Base-by-base conservation (phyloP, 805 yeast genomes). In the Zygosaccharomyces siamensis region DNA sequence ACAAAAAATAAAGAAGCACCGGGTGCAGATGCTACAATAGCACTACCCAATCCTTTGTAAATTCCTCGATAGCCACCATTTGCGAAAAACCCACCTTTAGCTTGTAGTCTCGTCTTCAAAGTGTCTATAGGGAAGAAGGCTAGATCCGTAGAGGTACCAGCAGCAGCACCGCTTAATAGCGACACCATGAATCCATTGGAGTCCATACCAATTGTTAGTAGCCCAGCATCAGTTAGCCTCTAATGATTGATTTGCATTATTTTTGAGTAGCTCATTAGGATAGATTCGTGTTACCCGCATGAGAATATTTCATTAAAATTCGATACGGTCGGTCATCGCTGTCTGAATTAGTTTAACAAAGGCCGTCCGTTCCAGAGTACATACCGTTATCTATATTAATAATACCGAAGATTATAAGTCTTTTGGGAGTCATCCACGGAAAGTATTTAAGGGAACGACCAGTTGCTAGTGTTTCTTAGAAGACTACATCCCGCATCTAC, bases 91-190 rank as follows among this genome's bases (percentile, higher is more conserved):
- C 99, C 99, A 31, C 96, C 97, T 62, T 81, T 81, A 18, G 99
- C 98, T 66, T 93, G 99, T 12, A 93, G 72, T 49, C 99, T 74
- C 0, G 99, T 93, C 69, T 93, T 93, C 48, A 93, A 59, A 1
- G 99, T 93, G 60, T 93, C 99, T 35, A 93, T 88, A 11, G 99
- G 99, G 72, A 92, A 93, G 68, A 93, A 93, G 3, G 85, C 89
- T 33, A 93, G 73, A 69, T 93, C 99, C 1, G 97, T 90, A 5
- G 95, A 83, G 1, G 97, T 93, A 12, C 99, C 99, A 5, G 99
- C 97, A 50, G 93, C 83, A 6, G 87, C 99, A 33, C 99, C 99
- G 61, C 90, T 82, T 77, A 66, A 23, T 35, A 67, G 46, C 1
- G 71, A 66, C 1, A 58, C 54, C 7, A 66, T 69, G 51, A 64